Conservation (phyloP, 2,329 filamentous ascomycete genomes). For the Trichothecium sympodiale region DNA sequence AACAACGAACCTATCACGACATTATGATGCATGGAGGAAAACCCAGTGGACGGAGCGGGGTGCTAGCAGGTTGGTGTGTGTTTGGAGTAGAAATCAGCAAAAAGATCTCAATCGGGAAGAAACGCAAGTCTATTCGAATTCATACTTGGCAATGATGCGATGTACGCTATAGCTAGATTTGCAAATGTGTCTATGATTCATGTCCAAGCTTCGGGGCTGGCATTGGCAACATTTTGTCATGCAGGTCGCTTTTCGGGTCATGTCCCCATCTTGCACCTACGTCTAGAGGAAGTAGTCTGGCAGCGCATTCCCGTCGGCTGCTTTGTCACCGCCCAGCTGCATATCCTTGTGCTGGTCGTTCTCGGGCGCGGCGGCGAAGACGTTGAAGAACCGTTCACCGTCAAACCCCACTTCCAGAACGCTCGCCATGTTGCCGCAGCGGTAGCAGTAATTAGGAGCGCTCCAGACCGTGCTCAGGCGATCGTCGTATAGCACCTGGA, state of each 20-base stretch:
- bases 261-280: background rate
- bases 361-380: constrained; percentile 93
- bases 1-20: background rate
- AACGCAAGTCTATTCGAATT: no score
- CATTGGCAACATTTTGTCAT: no score
- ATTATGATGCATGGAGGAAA: background rate
- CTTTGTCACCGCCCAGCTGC: constrained; percentile 65
- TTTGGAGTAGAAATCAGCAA: no score
- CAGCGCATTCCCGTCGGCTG: constrained; percentile 49
- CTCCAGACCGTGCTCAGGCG: constrained; percentile 94
- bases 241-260: no score
- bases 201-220: no score
- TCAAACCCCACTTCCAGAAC: constrained; percentile 92
- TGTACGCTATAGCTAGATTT: no score
- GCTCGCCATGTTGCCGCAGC: constrained; percentile 94
- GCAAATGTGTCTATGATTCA: no score
- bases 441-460: constrained; percentile 90
- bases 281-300: constrained; percentile 60
- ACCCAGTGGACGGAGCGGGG: background rate
- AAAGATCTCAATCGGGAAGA: no score
- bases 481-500: constrained; percentile 93
- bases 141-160: no score
- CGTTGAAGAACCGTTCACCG: constrained; percentile 92
- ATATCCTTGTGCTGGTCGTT: constrained; percentile 86
- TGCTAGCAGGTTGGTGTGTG: no score